Evolutionary conservation across 2,329 filamentous ascomycete genomes (phyloP).

Genomic region (Dactylellina haptotyla): DNA sequence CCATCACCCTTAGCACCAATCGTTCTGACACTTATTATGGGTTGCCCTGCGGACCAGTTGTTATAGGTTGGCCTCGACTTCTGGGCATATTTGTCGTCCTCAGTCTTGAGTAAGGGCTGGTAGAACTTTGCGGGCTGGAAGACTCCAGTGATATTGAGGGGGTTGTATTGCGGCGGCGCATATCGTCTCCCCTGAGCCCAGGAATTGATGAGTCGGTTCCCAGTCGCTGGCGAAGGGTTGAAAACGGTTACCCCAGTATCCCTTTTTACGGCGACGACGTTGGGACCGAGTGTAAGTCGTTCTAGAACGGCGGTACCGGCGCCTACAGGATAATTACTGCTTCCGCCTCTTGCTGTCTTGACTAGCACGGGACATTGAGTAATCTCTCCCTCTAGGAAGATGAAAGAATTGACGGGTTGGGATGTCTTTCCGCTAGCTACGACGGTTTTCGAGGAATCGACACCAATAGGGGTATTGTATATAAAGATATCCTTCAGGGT

Average conservation of each 20-base stretch:
- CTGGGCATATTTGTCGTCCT: conserved; percentile 1
- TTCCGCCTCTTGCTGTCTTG: conserved; percentile 26
- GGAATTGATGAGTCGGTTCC: neutral
- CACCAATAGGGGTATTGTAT: neutral
- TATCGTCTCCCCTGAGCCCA: neutral
- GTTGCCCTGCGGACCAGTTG: conserved; percentile 15
- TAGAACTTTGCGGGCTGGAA: neutral
- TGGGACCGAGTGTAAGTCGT: neutral
- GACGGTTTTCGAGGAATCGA: neutral
- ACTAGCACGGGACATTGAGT: neutral
- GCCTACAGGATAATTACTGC: conserved; percentile 18
- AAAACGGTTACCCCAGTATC: neutral
- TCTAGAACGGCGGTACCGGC: conserved; percentile 22
- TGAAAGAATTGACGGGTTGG: conserved; percentile 12
- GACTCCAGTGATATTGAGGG: neutral
- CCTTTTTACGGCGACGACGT: neutral
- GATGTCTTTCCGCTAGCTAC: neutral
- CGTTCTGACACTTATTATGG: conserved; percentile 76
- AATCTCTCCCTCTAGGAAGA: conserved; percentile 9
- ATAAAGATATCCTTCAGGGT: conserved; percentile 19
- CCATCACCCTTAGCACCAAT: conserved; percentile 89
- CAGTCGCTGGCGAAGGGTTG: neutral
- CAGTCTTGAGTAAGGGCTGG: neutral
- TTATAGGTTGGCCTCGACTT: neutral
- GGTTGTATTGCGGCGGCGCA: neutral